These are phyloP conservation scores for Barnettozyma sucrosica DNA, from an alignment of 805 yeast genomes.

Conservation along the genomic window DNA sequence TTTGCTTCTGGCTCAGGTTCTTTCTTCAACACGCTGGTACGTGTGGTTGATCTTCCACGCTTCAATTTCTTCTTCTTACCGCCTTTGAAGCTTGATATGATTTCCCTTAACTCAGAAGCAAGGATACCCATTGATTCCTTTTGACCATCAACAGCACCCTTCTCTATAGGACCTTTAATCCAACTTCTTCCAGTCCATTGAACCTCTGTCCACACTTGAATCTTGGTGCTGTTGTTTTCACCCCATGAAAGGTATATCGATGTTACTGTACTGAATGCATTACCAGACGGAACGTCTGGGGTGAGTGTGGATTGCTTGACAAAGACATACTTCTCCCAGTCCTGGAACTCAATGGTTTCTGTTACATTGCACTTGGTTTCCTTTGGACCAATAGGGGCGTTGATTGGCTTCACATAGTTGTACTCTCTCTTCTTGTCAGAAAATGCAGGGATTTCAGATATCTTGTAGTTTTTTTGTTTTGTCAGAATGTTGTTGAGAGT, in stretches of 20 bases:
- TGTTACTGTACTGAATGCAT: slow-evolving; percentile 57
- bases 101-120: slow-evolving; percentile 34
- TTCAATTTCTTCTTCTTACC: slow-evolving; percentile 15
- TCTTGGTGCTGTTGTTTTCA: slow-evolving; percentile 45
- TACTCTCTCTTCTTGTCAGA: slow-evolving; percentile 40
- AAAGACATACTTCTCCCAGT: slow-evolving; percentile 50
- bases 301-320: slow-evolving; percentile 62
- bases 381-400: slow-evolving; percentile 85
- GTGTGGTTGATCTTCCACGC: slow-evolving; percentile 2
- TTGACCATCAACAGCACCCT: slow-evolving; percentile 72
- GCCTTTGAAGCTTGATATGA: slow-evolving; percentile 20
- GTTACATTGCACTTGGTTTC: slow-evolving; percentile 66
- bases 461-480: slow-evolving; percentile 57
- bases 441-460: slow-evolving; percentile 42
- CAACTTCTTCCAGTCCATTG: slow-evolving; percentile 74
- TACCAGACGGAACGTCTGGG: slow-evolving; percentile 93
- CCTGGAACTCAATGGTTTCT: slow-evolving; percentile 55
- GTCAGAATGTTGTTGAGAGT: slow-evolving; percentile 41
- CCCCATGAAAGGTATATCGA: slow-evolving; percentile 60
- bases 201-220: slow-evolving; percentile 51
- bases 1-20: background rate
- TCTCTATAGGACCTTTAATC: slow-evolving; percentile 72
- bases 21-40: background rate
- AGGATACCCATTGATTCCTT: slow-evolving; percentile 46
- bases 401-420: slow-evolving; percentile 68